These are phyloP conservation scores for Emmonsia crescens DNA, from an alignment of 2,329 filamentous ascomycete genomes.

Conservation along the genomic window DNA sequence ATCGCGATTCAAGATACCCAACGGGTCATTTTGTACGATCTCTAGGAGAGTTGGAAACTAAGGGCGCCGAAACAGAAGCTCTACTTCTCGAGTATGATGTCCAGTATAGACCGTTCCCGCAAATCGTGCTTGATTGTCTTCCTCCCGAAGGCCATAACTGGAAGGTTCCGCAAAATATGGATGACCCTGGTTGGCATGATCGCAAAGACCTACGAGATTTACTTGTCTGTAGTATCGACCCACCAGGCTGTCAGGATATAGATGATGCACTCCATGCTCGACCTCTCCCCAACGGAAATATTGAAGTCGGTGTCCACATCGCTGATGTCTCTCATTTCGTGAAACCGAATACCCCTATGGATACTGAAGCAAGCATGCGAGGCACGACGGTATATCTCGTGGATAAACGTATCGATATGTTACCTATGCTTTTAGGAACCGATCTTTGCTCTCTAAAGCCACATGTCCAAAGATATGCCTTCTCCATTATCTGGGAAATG, in stretches of 20 bases:
- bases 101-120: constrained; percentile 93
- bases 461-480: constrained; percentile 88
- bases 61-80: constrained; percentile 95
- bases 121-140: constrained; percentile 86
- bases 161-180: constrained; percentile 70
- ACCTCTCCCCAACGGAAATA: constrained; percentile 79
- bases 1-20: constrained; percentile 83
- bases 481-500: constrained; percentile 82
- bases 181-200: constrained; percentile 78
- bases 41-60: constrained; percentile 85
- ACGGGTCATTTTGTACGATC: constrained; percentile 89
- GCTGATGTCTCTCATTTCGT: constrained; percentile 99
- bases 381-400: constrained; percentile 96
- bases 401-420: constrained; percentile 98
- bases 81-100: constrained; percentile 92
- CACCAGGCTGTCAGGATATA: constrained; percentile 91
- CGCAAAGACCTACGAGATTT: constrained; percentile 74
- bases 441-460: constrained; percentile 95
- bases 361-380: constrained; percentile 82
- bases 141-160: constrained; percentile 86
- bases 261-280: constrained; percentile 91
- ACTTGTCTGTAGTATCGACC: constrained; percentile 94
- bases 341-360: constrained; percentile 94
- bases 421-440: constrained; percentile 90
- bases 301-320: constrained; percentile 94